Evolutionary conservation across 371 early-diverging fungal genomes (phyloP).

Genomic region (Syncephalastrum contaminatum): DNA sequence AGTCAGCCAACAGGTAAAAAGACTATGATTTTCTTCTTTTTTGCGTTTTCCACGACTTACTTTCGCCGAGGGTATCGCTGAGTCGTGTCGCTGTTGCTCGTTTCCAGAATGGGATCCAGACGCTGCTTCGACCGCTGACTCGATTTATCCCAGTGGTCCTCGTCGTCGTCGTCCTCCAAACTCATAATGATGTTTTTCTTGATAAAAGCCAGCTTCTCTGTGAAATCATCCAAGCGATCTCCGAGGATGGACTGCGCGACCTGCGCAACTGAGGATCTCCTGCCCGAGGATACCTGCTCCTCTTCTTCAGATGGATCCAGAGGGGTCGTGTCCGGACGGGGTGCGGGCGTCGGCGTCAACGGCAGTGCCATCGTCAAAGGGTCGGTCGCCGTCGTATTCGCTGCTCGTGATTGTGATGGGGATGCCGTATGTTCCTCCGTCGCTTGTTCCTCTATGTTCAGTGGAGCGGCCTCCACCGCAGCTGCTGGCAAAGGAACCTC

Average conservation of each 20-base stretch:
- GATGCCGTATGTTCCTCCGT: no score
- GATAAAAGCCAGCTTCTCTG: slow-evolving; percentile 43
- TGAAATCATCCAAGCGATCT: slow-evolving; percentile 42
- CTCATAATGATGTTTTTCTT: slow-evolving; percentile 48
- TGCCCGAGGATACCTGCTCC: neutral
- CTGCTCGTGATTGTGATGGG: no score
- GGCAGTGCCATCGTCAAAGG: no score
- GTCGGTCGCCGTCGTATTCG: no score
- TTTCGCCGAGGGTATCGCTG: neutral
- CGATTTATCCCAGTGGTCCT: slow-evolving; percentile 17
- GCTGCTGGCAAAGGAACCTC: no score
- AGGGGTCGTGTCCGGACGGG: no score
- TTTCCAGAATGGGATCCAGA: neutral
- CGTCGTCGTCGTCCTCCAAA: slow-evolving; percentile 35
- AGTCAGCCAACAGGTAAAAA: no score
- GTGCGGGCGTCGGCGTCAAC: no score
- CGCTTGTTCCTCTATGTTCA: no score
- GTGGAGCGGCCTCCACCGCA: no score
- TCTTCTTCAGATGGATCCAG: neutral
- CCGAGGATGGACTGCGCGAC: slow-evolving; percentile 37
- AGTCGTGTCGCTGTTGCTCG: slow-evolving; percentile 2
- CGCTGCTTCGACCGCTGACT: slow-evolving; percentile 9
- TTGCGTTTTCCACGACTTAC: slow-evolving; percentile 5
- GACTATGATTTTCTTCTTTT: neutral
- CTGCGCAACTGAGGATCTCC: slow-evolving; percentile 26